Evolutionary conservation across 2,329 filamentous ascomycete species (phyloP), one percentile per base, ranked within the genome.

Genomic region (Macroventuria anomochaeta): DNA sequence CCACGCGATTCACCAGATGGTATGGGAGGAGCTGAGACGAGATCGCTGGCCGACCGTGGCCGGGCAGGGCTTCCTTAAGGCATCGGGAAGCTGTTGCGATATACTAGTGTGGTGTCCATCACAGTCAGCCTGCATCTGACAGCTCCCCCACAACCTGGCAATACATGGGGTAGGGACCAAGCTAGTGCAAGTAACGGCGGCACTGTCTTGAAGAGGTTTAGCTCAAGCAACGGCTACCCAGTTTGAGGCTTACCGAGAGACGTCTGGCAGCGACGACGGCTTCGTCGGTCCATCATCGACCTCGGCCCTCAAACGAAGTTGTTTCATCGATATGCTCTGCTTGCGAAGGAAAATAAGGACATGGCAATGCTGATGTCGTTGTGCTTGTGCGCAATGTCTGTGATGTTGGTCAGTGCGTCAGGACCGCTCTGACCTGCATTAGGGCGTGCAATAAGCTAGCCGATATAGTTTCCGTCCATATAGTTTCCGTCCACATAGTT

Each of bases 11-110:
- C 15, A 46, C 40, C 34, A 15, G 17, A 6, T 29, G 10, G 39
- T 44, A 44, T 44, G 34, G 1, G 26, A 32, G 17, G 8, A 44
- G 26, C 40, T 33, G 32, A 20, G 20, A 31, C 41, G 20, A 20
- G 49, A 46, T 46, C 34, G 29, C 49, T 41, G 28, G 49, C 49
- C 49, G 49, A 46, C 29, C 25, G 36, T 40, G 28, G 26, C 49
- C 49, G 49, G 26, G 49, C 12, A 25, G 3, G 13, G 20, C 29
- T 23, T 11, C 29, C 40, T 46, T 40, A 50, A 46, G 11, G 49
- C 36, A 41, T 39, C 17, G 36, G 28, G 23, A 38, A 37, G 25
- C 36, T 41, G 42, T n/a, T 11, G 26, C 32, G 25, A 44, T 32
- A 15, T 3, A 40, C 34, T 23, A 34, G n/a, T 33, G 13, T 23